Conservation (phyloP, 306 rosid genomes). For the Acacia melanoxylon region DNA sequence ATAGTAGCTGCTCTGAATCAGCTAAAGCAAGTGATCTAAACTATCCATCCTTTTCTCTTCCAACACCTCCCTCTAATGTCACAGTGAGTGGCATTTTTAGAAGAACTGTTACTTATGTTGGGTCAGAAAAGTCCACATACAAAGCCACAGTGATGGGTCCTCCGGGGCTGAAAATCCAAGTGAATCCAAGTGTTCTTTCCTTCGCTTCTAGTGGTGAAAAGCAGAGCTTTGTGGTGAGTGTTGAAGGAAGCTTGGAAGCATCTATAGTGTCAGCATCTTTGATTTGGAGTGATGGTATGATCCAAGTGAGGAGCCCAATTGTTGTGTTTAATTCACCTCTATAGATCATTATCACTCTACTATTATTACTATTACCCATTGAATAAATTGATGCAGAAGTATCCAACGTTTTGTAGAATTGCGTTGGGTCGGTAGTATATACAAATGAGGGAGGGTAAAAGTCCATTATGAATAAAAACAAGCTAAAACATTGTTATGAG, state of each 20-base stretch:
- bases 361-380: not conserved
- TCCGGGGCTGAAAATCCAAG: not conserved
- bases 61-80: not conserved
- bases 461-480: too few relatives aligned
- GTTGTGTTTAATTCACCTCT: not conserved
- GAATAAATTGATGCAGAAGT: not conserved
- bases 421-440: not conserved
- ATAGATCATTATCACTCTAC: not conserved
- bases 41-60: not conserved
- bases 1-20: not conserved
- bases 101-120: not conserved
- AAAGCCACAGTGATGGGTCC: not conserved
- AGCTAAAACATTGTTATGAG: too few relatives aligned
- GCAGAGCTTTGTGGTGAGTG: not conserved
- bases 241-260: conserved; percentile 15
- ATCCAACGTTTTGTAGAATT: not conserved
- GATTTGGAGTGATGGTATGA: conserved; percentile 22
- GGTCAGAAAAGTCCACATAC: not conserved
- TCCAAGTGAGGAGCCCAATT: conserved; percentile 30
- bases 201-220: conserved; percentile 7
- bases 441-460: not conserved
- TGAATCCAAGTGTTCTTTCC: conserved; percentile 21
- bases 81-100: not conserved
- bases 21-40: not conserved
- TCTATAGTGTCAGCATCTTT: conserved; percentile 6